phyloP scores from a whole-genome alignment of 345 rosid species.

The Euphorbia lathyris region DNA sequence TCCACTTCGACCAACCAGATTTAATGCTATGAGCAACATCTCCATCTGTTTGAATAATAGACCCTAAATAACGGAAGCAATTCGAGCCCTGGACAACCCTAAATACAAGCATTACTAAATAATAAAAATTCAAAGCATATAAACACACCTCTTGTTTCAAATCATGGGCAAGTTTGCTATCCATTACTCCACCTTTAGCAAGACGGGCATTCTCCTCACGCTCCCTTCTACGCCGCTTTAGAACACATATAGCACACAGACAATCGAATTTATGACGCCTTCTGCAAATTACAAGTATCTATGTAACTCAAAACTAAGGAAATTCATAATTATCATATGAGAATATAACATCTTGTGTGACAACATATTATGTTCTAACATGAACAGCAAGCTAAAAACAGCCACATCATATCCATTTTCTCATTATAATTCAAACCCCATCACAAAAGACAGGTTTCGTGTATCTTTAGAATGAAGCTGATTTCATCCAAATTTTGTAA shows the following conservation, averaged over 20 bases:
- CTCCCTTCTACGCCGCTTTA: constrained; percentile 87
- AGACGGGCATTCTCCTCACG: constrained; percentile 67
- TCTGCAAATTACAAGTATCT: constrained; percentile 38
- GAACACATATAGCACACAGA: constrained; percentile 86
- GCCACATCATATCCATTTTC: background rate
- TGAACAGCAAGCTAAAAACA: background rate
- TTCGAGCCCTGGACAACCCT: too few relatives aligned
- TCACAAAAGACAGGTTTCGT: too few relatives aligned
- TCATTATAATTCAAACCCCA: background rate
- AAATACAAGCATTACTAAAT: background rate
- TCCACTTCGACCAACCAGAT: too few relatives aligned
- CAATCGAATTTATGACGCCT: constrained; percentile 92
- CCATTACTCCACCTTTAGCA: constrained; percentile 51
- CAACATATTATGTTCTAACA: background rate
- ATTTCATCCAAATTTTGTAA: background rate
- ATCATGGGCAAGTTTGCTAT: constrained; percentile 35
- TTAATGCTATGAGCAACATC: too few relatives aligned
- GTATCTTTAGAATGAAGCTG: background rate
- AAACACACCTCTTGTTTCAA: constrained; percentile 53
- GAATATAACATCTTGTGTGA: background rate
- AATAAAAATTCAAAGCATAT: constrained; percentile 3
- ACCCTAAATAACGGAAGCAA: too few relatives aligned
- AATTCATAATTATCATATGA: background rate
- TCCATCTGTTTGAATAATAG: too few relatives aligned
- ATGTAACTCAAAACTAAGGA: background rate